Base-by-base conservation (phyloP, 139 green algal genomes). In the Marvania coccoides region DNA sequence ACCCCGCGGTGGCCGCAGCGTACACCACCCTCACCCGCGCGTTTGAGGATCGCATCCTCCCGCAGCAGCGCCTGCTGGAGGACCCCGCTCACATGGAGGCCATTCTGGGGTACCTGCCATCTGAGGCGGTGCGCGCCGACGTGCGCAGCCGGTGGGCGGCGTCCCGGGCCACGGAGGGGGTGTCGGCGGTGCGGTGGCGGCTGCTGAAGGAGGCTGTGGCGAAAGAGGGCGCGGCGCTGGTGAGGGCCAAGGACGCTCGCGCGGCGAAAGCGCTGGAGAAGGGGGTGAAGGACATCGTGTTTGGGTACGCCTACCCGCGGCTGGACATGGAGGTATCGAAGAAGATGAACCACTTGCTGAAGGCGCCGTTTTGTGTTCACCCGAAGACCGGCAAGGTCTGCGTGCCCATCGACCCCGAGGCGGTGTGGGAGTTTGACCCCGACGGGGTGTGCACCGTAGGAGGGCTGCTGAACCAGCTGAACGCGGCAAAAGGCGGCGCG, bases 291-390 rank as follows among this genome's bases (percentile, higher is more conserved):
- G 83, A 87, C 39, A 82, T 94, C 58, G 64, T 98, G 4, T 89
- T 97, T 66, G 81, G 84, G 0, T 87, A 91, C 75, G 73, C 80
- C 19, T 99, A 98, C 80, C 94, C 94, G 4, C 83, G 94, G 9
- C 85, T 99, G 39, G 94, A 99, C 75, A 72, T 96, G 61, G 93
- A 99, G 79, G 95, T 99, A 24, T 97, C 95, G 3, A 97, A 96
- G 71, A 97, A 98, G 81, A 98, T 95, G 87, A 99, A 99, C 79
- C 95, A 99, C 67, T 74, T 99, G 79, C 87, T 99, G 47, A 99
- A 99, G 82, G 89, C 93, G 3, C 95, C 95, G 10, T 98, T 99
- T 75, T 99, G 94, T 61, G 86, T 99, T 47, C 95, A 99, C 76
- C 95, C 95, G 28, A 98, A 99, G 80, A 99, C 95, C 4, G 92